A percentile compares a stretch with the other conserved stretches of the same genome.
Evolutionary conservation across 2,329 filamentous ascomycete species (phyloP).

Genomic region (Colletotrichum paranaense): DNA sequence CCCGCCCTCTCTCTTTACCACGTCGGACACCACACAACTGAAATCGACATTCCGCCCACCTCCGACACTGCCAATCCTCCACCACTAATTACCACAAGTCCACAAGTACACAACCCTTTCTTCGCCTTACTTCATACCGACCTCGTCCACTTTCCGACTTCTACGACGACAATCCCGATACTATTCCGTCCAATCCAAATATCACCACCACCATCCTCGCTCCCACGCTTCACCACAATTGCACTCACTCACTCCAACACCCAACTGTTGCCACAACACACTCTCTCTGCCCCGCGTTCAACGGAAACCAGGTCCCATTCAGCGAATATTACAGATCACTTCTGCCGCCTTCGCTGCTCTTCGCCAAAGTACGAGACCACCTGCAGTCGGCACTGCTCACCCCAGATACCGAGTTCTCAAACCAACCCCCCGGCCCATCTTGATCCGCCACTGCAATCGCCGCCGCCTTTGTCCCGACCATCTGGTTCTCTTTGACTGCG

Average conservation of each 20-base stretch:
- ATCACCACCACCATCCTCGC: constrained; percentile 9
- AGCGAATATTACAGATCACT: neutral
- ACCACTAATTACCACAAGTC: neutral
- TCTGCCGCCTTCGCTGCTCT: neutral
- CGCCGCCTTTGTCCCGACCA: constrained; percentile 32
- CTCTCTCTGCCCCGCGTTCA: neutral
- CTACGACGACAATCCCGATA: neutral
- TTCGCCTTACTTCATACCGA: constrained; percentile 34
- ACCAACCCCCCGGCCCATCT: constrained; percentile 24
- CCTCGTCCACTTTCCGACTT: constrained; percentile 5
- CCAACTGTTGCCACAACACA: neutral
- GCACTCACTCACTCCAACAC: neutral
- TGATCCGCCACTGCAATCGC: constrained; percentile 30
- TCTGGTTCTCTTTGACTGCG: constrained; percentile 28
- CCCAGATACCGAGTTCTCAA: constrained; percentile 25
- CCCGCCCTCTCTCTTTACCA: constrained; percentile 6
- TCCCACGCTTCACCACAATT: neutral
- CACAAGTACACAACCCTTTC: neutral
- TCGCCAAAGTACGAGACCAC: neutral
- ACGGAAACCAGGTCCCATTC: neutral
- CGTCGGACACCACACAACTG: neutral
- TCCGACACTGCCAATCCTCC: constrained; percentile 16
- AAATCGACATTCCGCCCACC: neutral
- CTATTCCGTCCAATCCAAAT: neutral
- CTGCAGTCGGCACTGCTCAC: constrained; percentile 18